Conservation (phyloP, 768 basidiomycete genomes). For the Rhizopogon vulgaris region DNA sequence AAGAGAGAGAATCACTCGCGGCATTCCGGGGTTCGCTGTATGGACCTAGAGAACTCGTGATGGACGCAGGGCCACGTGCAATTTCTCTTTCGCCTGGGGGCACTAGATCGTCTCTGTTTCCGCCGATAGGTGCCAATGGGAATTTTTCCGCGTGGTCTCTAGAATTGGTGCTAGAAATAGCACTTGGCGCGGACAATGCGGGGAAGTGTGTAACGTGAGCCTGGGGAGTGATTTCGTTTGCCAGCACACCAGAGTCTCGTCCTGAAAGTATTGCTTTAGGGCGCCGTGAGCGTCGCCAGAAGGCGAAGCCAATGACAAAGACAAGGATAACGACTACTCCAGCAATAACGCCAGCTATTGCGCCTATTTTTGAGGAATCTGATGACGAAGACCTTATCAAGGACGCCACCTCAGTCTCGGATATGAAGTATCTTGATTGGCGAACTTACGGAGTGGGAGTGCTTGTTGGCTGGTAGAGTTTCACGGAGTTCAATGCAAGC, state of each 20-base stretch:
- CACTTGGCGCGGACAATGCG: background rate
- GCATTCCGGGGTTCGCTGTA: background rate
- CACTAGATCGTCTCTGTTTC: background rate
- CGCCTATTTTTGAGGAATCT: slow-evolving; percentile 7
- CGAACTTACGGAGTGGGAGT: background rate
- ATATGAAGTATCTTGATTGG: background rate
- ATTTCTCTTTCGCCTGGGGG: background rate
- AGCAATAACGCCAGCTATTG: slow-evolving; percentile 11
- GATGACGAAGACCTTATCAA: background rate
- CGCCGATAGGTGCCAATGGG: background rate
- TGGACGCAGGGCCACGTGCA: background rate
- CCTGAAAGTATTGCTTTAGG: background rate
- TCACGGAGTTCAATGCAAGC: slow-evolving; percentile 9
- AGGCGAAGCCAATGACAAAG: background rate
- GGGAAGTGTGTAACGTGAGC: background rate
- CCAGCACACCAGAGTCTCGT: background rate
- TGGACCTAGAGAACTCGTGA: background rate
- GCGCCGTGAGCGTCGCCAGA: background rate
- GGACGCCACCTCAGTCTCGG: background rate
- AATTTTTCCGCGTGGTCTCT: background rate
- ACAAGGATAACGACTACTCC: slow-evolving; percentile 10
- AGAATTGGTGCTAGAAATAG: background rate
- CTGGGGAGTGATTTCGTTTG: background rate
- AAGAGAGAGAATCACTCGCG: background rate
- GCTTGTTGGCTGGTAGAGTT: slow-evolving; percentile 7